Conservation (phyloP, 1,284 basidiomycete genomes). For the Ceratobasidium sp. region DNA sequence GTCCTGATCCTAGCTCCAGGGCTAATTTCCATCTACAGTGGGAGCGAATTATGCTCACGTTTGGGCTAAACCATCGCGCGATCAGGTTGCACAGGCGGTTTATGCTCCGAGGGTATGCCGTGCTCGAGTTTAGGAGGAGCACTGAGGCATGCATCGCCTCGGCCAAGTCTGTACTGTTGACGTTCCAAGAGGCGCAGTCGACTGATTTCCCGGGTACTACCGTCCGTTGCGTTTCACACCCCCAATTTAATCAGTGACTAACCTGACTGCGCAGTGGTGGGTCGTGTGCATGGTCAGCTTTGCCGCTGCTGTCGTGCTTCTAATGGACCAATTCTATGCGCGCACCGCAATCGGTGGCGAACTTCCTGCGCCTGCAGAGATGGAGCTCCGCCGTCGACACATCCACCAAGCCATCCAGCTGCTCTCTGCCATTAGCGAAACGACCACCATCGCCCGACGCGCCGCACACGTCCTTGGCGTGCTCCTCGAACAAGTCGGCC, state of each 20-base stretch:
- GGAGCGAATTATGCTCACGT: constrained; percentile 46
- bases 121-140: constrained; percentile 45
- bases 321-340: constrained; percentile 43
- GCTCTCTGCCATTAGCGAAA: constrained; percentile 23
- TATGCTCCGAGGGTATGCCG: constrained; percentile 39
- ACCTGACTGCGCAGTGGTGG: constrained; percentile 32
- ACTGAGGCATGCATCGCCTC: constrained; percentile 44
- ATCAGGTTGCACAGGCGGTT: constrained; percentile 47
- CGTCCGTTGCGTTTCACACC: constrained; percentile 21
- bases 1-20: not conserved
- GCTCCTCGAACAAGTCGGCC: constrained; percentile 30
- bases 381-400: constrained; percentile 37
- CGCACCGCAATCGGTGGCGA: constrained; percentile 24
- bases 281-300: constrained; percentile 38
- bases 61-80: constrained; percentile 46
- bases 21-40: constrained; percentile 40
- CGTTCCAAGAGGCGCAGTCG: constrained; percentile 45
- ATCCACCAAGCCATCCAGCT: constrained; percentile 39
- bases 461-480: constrained; percentile 28
- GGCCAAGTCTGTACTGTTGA: constrained; percentile 44
- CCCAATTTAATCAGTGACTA: not conserved
- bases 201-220: constrained; percentile 44
- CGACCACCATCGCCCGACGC: constrained; percentile 27
- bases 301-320: constrained; percentile 41
- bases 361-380: constrained; percentile 26